Conservation (phyloP, 257 asterid genomes). For the Ilex aquifolium region DNA sequence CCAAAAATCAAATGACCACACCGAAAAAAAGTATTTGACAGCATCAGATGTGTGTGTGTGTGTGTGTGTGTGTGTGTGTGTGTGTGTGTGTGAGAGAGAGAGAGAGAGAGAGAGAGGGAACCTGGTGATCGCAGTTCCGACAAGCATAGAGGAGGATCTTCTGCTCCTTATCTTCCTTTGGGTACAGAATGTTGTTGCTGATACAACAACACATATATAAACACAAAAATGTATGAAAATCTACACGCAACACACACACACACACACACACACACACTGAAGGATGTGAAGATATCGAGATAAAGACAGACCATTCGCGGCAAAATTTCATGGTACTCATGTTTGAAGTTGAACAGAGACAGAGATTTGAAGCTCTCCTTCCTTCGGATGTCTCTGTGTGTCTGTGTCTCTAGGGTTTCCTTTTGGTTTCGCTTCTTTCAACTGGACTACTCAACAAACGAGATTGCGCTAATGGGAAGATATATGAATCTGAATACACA, state of each 20-base stretch:
- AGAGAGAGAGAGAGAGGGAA: background rate
- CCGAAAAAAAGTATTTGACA: no score
- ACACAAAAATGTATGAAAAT: background rate
- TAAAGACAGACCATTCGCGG: slow-evolving; percentile 72
- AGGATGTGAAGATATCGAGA: background rate
- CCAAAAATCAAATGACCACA: no score
- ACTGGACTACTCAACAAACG: no score
- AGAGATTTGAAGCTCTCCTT: background rate
- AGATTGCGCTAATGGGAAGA: no score
- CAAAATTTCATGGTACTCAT: slow-evolving; percentile 99
- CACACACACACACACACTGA: background rate
- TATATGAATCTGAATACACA: no score
- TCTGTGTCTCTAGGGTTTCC: no score
- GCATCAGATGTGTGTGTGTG: no score
- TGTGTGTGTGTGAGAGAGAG: no score
- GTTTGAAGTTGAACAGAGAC: background rate
- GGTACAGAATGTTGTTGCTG: slow-evolving; percentile 81
- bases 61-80: no score
- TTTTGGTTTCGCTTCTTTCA: no score
- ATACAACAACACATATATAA: background rate
- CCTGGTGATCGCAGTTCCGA: slow-evolving; percentile 94
- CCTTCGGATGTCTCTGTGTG: no score
- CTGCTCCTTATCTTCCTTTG: slow-evolving; percentile 77
- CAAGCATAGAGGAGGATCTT: slow-evolving; percentile 83
- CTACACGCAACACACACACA: background rate